A percentile compares a stretch with the other conserved stretches of the same genome.
Evolutionary conservation across 208 protist genomes (phyloP).

Genomic region (Porcisia deanei): DNA sequence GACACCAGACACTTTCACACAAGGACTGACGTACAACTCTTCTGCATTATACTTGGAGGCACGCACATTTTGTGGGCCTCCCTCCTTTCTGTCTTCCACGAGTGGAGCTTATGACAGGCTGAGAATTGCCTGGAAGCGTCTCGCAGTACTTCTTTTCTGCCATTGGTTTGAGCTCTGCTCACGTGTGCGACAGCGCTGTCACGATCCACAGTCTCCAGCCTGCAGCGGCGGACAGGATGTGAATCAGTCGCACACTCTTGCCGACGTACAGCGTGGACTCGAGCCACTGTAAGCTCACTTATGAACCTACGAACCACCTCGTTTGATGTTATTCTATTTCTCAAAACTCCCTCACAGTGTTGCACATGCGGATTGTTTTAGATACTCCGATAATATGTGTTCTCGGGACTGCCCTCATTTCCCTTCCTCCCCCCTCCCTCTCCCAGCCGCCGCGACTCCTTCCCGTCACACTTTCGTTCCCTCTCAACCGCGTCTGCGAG

Average conservation of each 20-base stretch:
- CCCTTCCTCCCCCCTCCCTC: not conserved
- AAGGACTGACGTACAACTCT: not conserved
- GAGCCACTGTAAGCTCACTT: not conserved
- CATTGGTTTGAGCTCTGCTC: not conserved
- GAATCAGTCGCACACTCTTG: not conserved
- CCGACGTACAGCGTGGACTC: not conserved
- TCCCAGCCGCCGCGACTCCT: no score
- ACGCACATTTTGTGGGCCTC: not conserved
- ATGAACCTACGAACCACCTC: no score
- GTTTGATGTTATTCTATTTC: not conserved
- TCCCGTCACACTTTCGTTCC: no score
- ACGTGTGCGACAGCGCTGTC: not conserved
- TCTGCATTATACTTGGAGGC: not conserved
- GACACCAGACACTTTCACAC: not conserved
- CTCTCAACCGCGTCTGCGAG: not conserved
- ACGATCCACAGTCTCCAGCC: not conserved
- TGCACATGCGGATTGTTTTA: not conserved
- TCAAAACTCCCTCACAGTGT: not conserved
- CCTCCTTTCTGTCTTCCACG: not conserved
- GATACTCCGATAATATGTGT: not conserved
- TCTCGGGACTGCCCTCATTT: not conserved
- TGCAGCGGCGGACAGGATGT: not conserved
- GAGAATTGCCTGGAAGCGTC: not conserved
- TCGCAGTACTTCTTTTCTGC: not conserved
- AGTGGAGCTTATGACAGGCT: no score